Percentiles rank a stretch among this genome's conserved stretches.
Conservation (phyloP, 2,329 filamentous ascomycete genomes). For the Claviceps arundinis region DNA sequence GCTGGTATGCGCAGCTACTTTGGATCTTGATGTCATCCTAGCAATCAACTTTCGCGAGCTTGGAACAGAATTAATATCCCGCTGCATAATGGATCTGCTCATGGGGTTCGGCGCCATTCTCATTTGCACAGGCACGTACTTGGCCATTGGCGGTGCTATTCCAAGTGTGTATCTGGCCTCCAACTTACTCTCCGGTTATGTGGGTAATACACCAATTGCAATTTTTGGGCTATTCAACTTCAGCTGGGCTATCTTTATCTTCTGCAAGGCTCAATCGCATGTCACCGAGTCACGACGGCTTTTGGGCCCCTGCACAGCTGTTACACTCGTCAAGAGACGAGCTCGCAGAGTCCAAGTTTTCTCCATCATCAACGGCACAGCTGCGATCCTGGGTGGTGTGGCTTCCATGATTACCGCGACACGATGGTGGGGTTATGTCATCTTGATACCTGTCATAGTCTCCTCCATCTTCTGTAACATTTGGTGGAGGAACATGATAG, state of each 20-base stretch:
- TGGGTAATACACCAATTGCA: slow-evolving; percentile 38
- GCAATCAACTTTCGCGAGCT: slow-evolving; percentile 34
- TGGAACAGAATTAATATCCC: slow-evolving; percentile 36
- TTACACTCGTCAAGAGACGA: slow-evolving; percentile 21
- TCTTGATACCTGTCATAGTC: slow-evolving; percentile 36
- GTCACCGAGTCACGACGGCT: slow-evolving; percentile 13
- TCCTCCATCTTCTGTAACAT: slow-evolving; percentile 31
- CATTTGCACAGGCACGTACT: slow-evolving; percentile 36
- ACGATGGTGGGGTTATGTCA: slow-evolving; percentile 38
- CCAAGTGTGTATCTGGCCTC: slow-evolving; percentile 27
- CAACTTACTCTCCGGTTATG: slow-evolving; percentile 41
- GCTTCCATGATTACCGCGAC: slow-evolving; percentile 37
- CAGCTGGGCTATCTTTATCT: slow-evolving; percentile 32
- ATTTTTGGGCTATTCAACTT: slow-evolving; percentile 35
- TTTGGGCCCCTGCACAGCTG: slow-evolving; percentile 13
- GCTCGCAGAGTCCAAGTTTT: slow-evolving; percentile 30
- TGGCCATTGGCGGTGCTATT: slow-evolving; percentile 39
- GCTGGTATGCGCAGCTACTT: slow-evolving; percentile 1
- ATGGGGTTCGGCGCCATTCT: slow-evolving; percentile 36
- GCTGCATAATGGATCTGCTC: slow-evolving; percentile 35
- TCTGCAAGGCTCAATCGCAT: slow-evolving; percentile 26
- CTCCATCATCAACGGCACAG: slow-evolving; percentile 28
- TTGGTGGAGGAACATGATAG: slow-evolving; percentile 33
- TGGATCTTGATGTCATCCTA: slow-evolving; percentile 23
- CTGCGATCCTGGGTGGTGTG: slow-evolving; percentile 32